Conservation (phyloP, 192 early-diverging fungal genomes). For the Polychytrium aggregatum region DNA sequence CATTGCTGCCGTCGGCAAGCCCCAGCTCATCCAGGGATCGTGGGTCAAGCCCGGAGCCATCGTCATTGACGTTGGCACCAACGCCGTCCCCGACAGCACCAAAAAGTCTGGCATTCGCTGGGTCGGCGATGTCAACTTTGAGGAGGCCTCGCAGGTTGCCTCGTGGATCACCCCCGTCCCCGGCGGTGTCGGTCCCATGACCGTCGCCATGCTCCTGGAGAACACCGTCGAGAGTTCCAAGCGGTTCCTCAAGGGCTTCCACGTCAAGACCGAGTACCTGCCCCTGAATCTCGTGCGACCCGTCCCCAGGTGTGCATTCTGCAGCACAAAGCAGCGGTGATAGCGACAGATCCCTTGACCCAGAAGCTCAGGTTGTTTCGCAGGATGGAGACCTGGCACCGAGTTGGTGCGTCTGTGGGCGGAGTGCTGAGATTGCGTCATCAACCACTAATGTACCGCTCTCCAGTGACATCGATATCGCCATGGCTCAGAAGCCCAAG, state of each 20-base stretch:
- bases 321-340: too few relatives aligned
- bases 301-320: constrained; percentile 49
- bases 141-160: constrained; percentile 55
- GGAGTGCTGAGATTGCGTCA: too few relatives aligned
- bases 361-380: too few relatives aligned
- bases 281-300: constrained; percentile 57
- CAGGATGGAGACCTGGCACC: too few relatives aligned
- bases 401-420: too few relatives aligned
- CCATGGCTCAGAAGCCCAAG: constrained; percentile 79
- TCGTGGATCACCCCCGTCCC: constrained; percentile 90
- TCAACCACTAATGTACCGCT: too few relatives aligned
- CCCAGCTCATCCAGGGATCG: constrained; percentile 73
- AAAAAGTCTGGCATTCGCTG: constrained; percentile 83
- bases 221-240: constrained; percentile 76
- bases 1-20: constrained; percentile 75
- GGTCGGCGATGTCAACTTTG: constrained; percentile 91
- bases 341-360: too few relatives aligned
- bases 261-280: constrained; percentile 36
- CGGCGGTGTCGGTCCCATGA: constrained; percentile 99
- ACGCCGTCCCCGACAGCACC: constrained; percentile 70
- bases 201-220: constrained; percentile 91
- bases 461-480: constrained; percentile 84
- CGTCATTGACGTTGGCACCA: constrained; percentile 97
- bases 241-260: constrained; percentile 46
- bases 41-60: constrained; percentile 92